phyloP scores from a whole-genome alignment of 495 filamentous ascomycete genomes.

The Tuber melanosporum region DNA sequence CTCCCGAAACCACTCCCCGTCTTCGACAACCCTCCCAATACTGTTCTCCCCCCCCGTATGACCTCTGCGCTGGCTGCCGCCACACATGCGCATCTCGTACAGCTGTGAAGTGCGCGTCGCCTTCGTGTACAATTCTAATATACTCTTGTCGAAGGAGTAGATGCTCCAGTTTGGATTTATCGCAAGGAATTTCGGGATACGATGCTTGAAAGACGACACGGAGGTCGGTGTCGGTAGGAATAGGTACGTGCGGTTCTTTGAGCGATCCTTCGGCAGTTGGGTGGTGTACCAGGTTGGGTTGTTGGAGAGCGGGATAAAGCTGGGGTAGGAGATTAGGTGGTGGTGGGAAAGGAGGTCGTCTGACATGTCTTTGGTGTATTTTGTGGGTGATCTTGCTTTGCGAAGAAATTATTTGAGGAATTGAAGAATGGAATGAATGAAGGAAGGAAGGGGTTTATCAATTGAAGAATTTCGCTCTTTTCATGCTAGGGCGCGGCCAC shows the following conservation, averaged over 20 bases:
- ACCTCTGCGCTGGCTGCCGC: background rate
- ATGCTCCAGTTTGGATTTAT: constrained; percentile 34
- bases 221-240: constrained; percentile 20
- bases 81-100: constrained; percentile 26
- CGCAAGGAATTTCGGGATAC: constrained; percentile 22
- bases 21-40: constrained; percentile 23
- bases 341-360: constrained; percentile 34
- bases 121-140: constrained; percentile 21
- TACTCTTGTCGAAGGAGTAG: constrained; percentile 32
- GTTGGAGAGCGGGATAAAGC: constrained; percentile 29
- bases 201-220: constrained; percentile 11
- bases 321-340: constrained; percentile 32
- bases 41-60: background rate
- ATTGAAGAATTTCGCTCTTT: background rate
- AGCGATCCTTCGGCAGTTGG: constrained; percentile 13
- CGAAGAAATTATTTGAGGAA: background rate
- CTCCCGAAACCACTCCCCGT: constrained; percentile 24
- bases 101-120: constrained; percentile 17
- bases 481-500: background rate
- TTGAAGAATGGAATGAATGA: background rate
- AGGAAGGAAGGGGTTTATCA: background rate
- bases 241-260: constrained; percentile 26
- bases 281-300: constrained; percentile 34
- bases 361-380: constrained; percentile 34
- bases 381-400: background rate